These are phyloP conservation scores for Lasiodiplodia sp. DNA, from an alignment of 2,329 filamentous ascomycete species.

Conservation along the genomic window DNA sequence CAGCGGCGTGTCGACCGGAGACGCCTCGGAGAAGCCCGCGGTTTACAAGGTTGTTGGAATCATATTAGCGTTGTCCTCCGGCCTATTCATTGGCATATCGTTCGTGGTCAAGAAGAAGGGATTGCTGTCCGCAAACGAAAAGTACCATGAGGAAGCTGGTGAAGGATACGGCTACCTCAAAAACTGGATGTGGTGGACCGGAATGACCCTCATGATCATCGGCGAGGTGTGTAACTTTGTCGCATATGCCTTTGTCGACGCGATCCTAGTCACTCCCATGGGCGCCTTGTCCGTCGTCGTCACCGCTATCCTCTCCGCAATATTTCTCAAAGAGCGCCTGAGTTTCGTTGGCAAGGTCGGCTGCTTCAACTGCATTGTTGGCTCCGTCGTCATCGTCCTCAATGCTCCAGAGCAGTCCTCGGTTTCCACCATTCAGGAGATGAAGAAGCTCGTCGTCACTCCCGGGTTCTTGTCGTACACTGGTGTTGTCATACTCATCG, in stretches of 20 bases:
- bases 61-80: constrained; percentile 82
- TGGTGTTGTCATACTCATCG: constrained; percentile 80
- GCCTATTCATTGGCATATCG: constrained; percentile 90
- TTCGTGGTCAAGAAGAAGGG: constrained; percentile 97
- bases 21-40: constrained; percentile 50
- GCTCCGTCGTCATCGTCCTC: constrained; percentile 90
- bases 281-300: constrained; percentile 89
- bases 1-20: constrained; percentile 45
- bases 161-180: constrained; percentile 98
- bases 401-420: constrained; percentile 89
- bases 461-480: constrained; percentile 88
- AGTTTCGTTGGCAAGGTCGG: constrained; percentile 96
- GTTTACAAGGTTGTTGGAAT: constrained; percentile 88
- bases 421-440: constrained; percentile 86
- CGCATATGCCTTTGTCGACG: constrained; percentile 95
- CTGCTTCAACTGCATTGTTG: constrained; percentile 93
- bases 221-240: constrained; percentile 98
- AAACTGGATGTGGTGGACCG: constrained; percentile 92
- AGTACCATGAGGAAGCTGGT: constrained; percentile 94
- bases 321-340: constrained; percentile 93
- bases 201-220: constrained; percentile 96
- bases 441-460: constrained; percentile 85
- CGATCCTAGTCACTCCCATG: constrained; percentile 90
- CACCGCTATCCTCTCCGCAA: constrained; percentile 86
- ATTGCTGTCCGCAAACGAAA: constrained; percentile 88